Base-by-base conservation (phyloP, 2,329 filamentous ascomycete species). In the Phyllosticta citrichinensis region DNA sequence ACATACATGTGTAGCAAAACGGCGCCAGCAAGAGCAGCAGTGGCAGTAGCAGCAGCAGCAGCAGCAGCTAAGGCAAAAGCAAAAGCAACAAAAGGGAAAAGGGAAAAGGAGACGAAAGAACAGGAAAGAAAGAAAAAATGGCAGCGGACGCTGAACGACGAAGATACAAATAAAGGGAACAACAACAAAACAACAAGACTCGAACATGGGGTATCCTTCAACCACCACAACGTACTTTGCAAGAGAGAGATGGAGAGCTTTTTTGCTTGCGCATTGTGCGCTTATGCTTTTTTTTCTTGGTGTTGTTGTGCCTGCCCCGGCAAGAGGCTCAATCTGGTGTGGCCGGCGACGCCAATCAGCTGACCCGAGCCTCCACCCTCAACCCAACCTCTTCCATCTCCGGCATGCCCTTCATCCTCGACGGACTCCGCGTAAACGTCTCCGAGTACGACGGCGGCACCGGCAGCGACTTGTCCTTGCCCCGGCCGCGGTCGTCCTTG, bases 381-480 rank as follows among this genome's bases (percentile, higher is more conserved):
- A 52, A 35, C 3, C 51, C 56, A 50, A 57, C 57, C 47, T 58
- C 55, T 20, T 62, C 60, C 60, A 62, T 62, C 14, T 62, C 56
- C 27, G 27, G 27, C 33, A 62, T 52, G 22, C 56, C 52, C 52
- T 62, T 62, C 56, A 58, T 58, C 12, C 19, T 40, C 10, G 56
- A 20, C 27, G 60, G 60, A 25, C 68, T 70, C 20, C 66, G 66
- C 9, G 60, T 51, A 55, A 61, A 61, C 22, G 27, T 30, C 9
- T 51, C 33, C 5, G 60, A 33, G 24, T 57, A 61, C 53, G 55
- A 55, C 30, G 71, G 60, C 14, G 71, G 69, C 22, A 68, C 63
- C 5, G 73, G 72, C 12, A 75, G 60, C 50, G 73, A 68, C 64
- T 74, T 74, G 54, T 74, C 68, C 52, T 57, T 65, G 56, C 55